A percentile compares a stretch with the other conserved stretches of the same genome.
Conservation (phyloP, 2,329 filamentous ascomycete genomes). For the Endocalyx cinctus region DNA sequence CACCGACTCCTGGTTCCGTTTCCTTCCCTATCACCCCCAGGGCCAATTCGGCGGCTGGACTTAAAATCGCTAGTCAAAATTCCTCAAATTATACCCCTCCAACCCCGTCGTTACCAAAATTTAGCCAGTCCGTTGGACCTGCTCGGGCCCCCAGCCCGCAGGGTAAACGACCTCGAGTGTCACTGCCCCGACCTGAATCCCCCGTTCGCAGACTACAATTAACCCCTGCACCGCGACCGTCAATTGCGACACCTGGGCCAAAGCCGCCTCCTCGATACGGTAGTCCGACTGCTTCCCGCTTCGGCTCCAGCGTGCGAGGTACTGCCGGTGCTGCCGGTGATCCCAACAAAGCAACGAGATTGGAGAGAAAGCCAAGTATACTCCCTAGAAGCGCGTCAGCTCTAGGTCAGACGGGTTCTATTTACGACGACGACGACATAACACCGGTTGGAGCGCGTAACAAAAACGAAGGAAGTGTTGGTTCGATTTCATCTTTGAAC, state of each 20-base stretch:
- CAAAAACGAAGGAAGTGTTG: slow-evolving; percentile 49
- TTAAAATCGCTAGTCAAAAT: slow-evolving; percentile 52
- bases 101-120: slow-evolving; percentile 65
- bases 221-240: slow-evolving; percentile 54
- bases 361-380: slow-evolving; percentile 47
- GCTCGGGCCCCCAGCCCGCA: slow-evolving; percentile 67
- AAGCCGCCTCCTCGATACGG: slow-evolving; percentile 54
- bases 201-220: slow-evolving; percentile 68
- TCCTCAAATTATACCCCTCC: slow-evolving; percentile 60
- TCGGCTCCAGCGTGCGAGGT: slow-evolving; percentile 60
- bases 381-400: slow-evolving; percentile 57
- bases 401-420: slow-evolving; percentile 42
- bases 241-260: slow-evolving; percentile 49
- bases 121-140: slow-evolving; percentile 83
- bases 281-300: slow-evolving; percentile 57
- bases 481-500: slow-evolving; percentile 51
- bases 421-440: slow-evolving; percentile 53
- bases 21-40: slow-evolving; percentile 64
- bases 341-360: slow-evolving; percentile 50
- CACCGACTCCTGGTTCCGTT: slow-evolving; percentile 42
- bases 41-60: slow-evolving; percentile 53
- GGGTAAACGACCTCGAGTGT: slow-evolving; percentile 68
- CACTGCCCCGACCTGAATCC: slow-evolving; percentile 83
- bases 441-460: slow-evolving; percentile 49
- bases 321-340: slow-evolving; percentile 56